Percentiles rank a stretch among this genome's conserved stretches.
phyloP scores from a whole-genome alignment of 306 rosid species.

The Ormosia semicastrata region DNA sequence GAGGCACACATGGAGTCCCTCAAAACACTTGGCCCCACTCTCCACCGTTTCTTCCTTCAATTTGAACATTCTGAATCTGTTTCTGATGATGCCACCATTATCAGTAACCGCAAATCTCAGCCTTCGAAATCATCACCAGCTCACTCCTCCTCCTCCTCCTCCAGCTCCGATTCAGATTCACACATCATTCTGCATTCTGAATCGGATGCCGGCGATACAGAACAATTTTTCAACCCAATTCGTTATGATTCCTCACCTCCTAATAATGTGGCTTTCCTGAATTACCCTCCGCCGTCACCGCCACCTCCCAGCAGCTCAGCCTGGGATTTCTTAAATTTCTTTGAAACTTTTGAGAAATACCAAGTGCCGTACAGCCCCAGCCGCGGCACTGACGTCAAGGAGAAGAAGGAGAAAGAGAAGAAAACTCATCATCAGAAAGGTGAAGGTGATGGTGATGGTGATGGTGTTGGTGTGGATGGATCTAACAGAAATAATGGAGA shows the following conservation, averaged over 20 bases:
- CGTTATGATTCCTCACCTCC: slow-evolving; percentile 24
- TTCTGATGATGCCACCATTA: too few species aligned
- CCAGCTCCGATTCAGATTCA: slow-evolving; percentile 34
- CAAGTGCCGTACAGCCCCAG: slow-evolving; percentile 38
- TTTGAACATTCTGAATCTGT: background rate
- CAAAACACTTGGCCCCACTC: slow-evolving; percentile 42
- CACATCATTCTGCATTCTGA: slow-evolving; percentile 28
- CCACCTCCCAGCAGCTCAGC: slow-evolving; percentile 53
- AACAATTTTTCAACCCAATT: slow-evolving; percentile 8
- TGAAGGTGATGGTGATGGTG: background rate
- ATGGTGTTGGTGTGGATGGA: too few species aligned
- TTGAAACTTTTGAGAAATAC: slow-evolving; percentile 62
- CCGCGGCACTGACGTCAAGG: background rate
- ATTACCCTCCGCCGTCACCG: slow-evolving; percentile 33
- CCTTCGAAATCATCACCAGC: background rate
- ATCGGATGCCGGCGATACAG: slow-evolving; percentile 13
- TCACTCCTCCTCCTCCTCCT: slow-evolving; percentile 15
- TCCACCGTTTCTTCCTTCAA: slow-evolving; percentile 47
- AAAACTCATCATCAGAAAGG: background rate
- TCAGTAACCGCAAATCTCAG: too few species aligned
- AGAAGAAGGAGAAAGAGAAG: background rate
- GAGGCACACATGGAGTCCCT: slow-evolving; percentile 57
- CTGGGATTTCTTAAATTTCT: slow-evolving; percentile 74
- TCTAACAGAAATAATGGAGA: background rate
- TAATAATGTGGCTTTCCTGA: slow-evolving; percentile 9